Evolutionary conservation across 345 rosid genomes (phyloP), one percentile per base, ranked within the genome.

Genomic region (Nasturtium officinale): DNA sequence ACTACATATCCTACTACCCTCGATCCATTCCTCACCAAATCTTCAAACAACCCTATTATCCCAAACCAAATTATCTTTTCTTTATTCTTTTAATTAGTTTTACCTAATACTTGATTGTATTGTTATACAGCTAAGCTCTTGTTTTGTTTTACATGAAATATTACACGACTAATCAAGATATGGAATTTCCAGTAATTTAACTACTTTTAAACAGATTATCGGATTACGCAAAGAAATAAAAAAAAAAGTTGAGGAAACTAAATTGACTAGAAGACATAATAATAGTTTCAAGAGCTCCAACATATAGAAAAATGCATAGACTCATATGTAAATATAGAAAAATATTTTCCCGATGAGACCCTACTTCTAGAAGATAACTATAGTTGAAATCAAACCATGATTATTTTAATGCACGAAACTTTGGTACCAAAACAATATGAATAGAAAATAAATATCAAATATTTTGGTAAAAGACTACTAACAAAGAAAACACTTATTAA

Each of bases 341-440:
- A 20, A 61, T 42, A 9, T 15, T 38, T 38, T 59, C 3, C 9
- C 7, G 9, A 56, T 17, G 67, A 18, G 53, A 59, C 38, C 40
- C 51, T 18, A 50, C 74, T 75, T 75, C 74, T 68, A 75, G 74
- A 75, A 65, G 70, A 50, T 61, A 23, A 25, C 47, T 12, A 21
- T 13, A 7, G 58, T 25, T 52, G 48, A 51, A 50, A 38, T 42
- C 54, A 66, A 65, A 58, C 29, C 37, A 29, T 52, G 21, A 60
- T 52, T 68, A 75, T 52, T 51, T 38, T 30, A 67, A 75, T 68
- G 40, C 57, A 68, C 48, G 42, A 53, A 43, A 53, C 2, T 68
- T 30, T 40, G 65, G 74, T 61, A 61, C 26, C 61, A 20, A 60
- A 61, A 32, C 64, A 75, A 42, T 47, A 53, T 61, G 57, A 68